These are phyloP conservation scores for Lophiostoma macrostomum DNA, from an alignment of 495 filamentous ascomycete species.

Conservation along the genomic window DNA sequence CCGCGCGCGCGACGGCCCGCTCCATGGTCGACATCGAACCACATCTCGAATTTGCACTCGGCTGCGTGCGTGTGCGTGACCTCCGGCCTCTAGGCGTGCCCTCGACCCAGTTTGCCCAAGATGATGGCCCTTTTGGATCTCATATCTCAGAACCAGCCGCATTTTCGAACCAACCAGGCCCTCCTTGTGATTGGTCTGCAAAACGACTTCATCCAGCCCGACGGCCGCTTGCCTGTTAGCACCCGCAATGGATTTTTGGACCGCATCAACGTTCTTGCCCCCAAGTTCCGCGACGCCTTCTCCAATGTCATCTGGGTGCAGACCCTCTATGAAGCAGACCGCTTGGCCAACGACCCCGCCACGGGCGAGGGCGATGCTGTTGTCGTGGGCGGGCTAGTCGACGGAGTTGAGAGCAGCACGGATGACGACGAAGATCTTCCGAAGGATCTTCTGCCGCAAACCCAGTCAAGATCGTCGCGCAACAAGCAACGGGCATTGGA, in stretches of 20 bases:
- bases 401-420: constrained; percentile 25
- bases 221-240: constrained; percentile 65
- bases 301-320: constrained; percentile 89
- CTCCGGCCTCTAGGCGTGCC: neutral
- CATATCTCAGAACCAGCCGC: constrained; percentile 44
- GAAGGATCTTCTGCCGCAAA: constrained; percentile 24
- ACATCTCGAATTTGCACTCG: constrained; percentile 1
- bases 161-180: constrained; percentile 72
- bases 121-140: constrained; percentile 41
- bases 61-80: constrained; percentile 12
- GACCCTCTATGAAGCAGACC: constrained; percentile 65
- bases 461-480: constrained; percentile 24
- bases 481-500: constrained; percentile 33
- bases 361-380: constrained; percentile 44
- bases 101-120: neutral
- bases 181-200: constrained; percentile 84
- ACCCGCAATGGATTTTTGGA: constrained; percentile 65
- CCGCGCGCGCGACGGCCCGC: no score
- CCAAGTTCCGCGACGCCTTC: constrained; percentile 63
- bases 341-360: constrained; percentile 50
- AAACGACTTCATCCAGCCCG: constrained; percentile 78
- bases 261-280: constrained; percentile 61
- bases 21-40: neutral
- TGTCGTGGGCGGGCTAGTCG: constrained; percentile 38
- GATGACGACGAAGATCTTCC: constrained; percentile 26